These are phyloP conservation scores for Kwoniella europaea DNA, from an alignment of 768 basidiomycete genomes.

Conservation along the genomic window DNA sequence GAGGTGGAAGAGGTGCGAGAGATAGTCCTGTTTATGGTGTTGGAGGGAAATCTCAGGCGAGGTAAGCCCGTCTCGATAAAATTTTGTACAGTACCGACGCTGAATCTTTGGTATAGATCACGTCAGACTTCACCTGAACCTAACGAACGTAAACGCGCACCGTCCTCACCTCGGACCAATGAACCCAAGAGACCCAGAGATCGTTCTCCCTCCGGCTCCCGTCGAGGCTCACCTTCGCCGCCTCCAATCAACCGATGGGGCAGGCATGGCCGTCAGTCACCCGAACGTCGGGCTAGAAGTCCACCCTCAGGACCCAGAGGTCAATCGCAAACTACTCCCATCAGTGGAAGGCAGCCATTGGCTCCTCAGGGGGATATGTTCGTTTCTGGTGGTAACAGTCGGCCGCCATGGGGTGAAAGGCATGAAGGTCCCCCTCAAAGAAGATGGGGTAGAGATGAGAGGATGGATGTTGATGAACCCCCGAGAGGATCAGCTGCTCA, in stretches of 20 bases:
- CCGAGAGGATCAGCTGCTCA: neutral
- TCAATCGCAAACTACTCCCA: neutral
- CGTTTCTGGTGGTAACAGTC: constrained; percentile 9
- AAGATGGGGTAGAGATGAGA: constrained; percentile 3
- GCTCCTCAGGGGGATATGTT: constrained; percentile 19
- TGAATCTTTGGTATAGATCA: neutral
- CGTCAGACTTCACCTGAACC: constrained; percentile 18
- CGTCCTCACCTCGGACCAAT: constrained; percentile 11
- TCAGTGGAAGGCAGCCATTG: constrained; percentile 3
- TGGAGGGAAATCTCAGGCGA: constrained; percentile 21
- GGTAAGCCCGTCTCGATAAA: neutral
- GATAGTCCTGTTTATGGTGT: constrained; percentile 48
- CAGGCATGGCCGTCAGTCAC: constrained; percentile 2
- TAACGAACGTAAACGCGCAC: constrained; percentile 24
- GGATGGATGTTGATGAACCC: neutral
- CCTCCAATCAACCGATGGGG: constrained; percentile 19
- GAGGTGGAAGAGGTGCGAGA: constrained; percentile 7
- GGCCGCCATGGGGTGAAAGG: neutral
- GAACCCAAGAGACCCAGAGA: constrained; percentile 29
- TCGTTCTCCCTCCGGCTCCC: neutral
- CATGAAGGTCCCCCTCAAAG: neutral
- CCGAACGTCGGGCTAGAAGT: neutral
- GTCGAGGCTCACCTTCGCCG: constrained; percentile 16
- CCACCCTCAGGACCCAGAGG: constrained; percentile 7
- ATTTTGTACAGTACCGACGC: neutral